Conservation (phyloP, 1,284 basidiomycete genomes). For the Lignosus rhinocerotis region DNA sequence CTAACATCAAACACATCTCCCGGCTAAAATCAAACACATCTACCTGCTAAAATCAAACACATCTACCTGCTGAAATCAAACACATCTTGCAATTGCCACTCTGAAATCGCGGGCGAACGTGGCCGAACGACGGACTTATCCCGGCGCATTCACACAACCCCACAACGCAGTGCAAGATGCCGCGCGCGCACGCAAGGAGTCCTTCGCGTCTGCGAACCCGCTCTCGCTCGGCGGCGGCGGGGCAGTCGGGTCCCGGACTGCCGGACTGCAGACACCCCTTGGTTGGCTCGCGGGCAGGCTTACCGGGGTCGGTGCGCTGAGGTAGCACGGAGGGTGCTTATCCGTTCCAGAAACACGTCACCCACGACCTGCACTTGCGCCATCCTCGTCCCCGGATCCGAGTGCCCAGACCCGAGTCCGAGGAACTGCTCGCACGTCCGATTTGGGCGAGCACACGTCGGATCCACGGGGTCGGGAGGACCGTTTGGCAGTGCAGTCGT, state of each 20-base stretch:
- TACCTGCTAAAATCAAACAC: too few species aligned
- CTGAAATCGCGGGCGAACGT: too few species aligned
- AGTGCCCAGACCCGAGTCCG: slow-evolving; percentile 10
- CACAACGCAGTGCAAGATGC: slow-evolving; percentile 58
- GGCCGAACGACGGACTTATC: too few species aligned
- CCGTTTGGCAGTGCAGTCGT: not conserved
- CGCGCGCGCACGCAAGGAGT: slow-evolving; percentile 70
- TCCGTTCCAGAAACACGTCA: slow-evolving; percentile 1
- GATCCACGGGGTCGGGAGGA: slow-evolving; percentile 6
- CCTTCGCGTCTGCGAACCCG: slow-evolving; percentile 75
- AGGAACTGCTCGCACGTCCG: slow-evolving; percentile 12
- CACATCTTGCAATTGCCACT: too few species aligned
- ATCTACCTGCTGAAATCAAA: too few species aligned
- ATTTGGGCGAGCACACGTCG: slow-evolving; percentile 8
- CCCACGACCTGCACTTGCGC: not conserved
- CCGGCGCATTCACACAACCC: not conserved
- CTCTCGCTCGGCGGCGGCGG: slow-evolving; percentile 66
- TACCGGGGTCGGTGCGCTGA: slow-evolving; percentile 54
- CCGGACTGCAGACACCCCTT: slow-evolving; percentile 68
- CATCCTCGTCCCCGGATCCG: not conserved
- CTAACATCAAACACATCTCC: too few species aligned
- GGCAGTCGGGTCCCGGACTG: slow-evolving; percentile 55
- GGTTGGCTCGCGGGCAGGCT: slow-evolving; percentile 78
- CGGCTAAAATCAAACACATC: too few species aligned
- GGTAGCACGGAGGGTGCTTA: slow-evolving; percentile 32